phyloP scores from a whole-genome alignment of 495 filamentous ascomycete species.

The Mytilinidion resinicola region DNA sequence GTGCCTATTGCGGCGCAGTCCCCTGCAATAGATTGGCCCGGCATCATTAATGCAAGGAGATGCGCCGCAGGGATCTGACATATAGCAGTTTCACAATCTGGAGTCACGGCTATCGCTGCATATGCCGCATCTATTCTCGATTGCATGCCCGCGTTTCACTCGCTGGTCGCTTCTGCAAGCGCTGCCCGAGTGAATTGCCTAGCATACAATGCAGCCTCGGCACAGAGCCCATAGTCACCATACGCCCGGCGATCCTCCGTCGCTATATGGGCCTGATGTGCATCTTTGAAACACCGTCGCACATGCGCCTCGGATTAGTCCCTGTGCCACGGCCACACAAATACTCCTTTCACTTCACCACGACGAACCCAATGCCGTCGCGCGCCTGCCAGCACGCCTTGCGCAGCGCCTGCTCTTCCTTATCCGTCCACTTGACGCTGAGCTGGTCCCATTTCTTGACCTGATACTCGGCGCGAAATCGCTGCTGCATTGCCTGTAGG shows the following conservation, averaged over 20 bases:
- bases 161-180: background rate
- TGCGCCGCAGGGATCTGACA: slow-evolving; percentile 13
- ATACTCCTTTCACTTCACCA: slow-evolving; percentile 53
- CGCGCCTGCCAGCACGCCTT: slow-evolving; percentile 64
- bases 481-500: slow-evolving; percentile 64
- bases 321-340: slow-evolving; percentile 5
- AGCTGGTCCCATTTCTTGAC: slow-evolving; percentile 81
- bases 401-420: slow-evolving; percentile 71
- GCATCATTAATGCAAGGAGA: slow-evolving; percentile 15
- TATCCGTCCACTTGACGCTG: slow-evolving; percentile 84
- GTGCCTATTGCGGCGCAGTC: background rate
- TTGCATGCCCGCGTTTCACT: slow-evolving; percentile 3
- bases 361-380: slow-evolving; percentile 74
- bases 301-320: slow-evolving; percentile 3
- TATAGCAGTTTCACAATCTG: slow-evolving; percentile 23
- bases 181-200: background rate
- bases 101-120: slow-evolving; percentile 8
- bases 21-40: slow-evolving; percentile 18
- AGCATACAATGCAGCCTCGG: background rate
- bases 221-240: background rate
- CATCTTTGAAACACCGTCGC: background rate
- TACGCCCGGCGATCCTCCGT: background rate
- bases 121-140: slow-evolving; percentile 17
- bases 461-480: slow-evolving; percentile 69
- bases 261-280: background rate